phyloP scores from a whole-genome alignment of 202 grass and related monocot genomes.

The Zoysia matrella region DNA sequence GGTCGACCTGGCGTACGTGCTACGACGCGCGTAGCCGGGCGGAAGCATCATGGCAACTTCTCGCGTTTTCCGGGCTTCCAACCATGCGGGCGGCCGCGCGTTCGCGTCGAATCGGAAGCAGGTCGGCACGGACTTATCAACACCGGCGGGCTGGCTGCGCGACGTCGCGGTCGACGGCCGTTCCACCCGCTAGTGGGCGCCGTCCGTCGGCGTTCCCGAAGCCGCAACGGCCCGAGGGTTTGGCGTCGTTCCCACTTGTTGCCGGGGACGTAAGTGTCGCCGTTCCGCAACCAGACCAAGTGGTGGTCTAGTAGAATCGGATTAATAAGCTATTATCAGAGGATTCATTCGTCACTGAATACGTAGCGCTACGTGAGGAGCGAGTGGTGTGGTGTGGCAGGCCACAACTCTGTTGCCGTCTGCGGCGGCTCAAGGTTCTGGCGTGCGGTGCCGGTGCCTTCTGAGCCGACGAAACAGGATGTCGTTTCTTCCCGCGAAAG shows the following conservation, averaged over 20 bases:
- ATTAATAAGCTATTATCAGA: slow-evolving; percentile 14
- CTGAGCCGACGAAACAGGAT: slow-evolving; percentile 2
- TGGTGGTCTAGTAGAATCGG: slow-evolving; percentile 7
- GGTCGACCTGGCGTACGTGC: no score
- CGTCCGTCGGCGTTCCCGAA: no score
- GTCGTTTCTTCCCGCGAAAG: slow-evolving; percentile 38
- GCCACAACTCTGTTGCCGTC: not conserved
- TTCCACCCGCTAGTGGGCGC: no score
- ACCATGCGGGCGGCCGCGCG: not conserved
- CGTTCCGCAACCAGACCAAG: slow-evolving; percentile 11
- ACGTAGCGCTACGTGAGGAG: not conserved
- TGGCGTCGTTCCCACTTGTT: slow-evolving; percentile 40
- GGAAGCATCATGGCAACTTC: slow-evolving; percentile 36
- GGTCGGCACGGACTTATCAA: slow-evolving; percentile 48
- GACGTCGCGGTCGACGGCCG: slow-evolving; percentile 56
- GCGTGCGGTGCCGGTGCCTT: slow-evolving; percentile 9
- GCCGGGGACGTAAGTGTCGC: slow-evolving; percentile 7
- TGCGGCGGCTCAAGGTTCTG: not conserved
- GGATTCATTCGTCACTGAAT: slow-evolving; percentile 8
- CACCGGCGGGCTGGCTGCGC: slow-evolving; percentile 33
- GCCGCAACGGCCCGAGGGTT: no score
- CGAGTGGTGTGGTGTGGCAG: not conserved
- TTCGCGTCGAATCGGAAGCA: no score
- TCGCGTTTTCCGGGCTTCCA: not conserved
- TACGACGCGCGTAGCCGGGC: no score